phyloP scores from a whole-genome alignment of 2,329 filamentous ascomycete genomes.

The Aspergillus neotritici region DNA sequence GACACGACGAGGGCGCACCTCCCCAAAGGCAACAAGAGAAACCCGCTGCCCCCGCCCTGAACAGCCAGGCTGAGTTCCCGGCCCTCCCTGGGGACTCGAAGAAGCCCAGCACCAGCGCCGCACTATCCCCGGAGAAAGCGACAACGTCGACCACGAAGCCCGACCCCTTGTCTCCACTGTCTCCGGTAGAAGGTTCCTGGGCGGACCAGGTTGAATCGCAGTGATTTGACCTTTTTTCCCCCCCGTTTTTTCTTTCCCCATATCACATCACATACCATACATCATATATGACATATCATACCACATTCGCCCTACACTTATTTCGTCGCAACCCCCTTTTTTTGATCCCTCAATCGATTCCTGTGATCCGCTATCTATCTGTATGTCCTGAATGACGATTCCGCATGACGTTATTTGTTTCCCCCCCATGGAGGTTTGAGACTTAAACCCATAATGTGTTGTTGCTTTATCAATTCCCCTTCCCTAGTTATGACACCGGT shows the following conservation, averaged over 20 bases:
- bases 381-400: too few species aligned
- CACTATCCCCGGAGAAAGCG: conserved; percentile 3
- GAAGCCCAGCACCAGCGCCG: conserved; percentile 5
- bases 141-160: conserved; percentile 17
- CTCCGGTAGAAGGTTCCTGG: conserved; percentile 24
- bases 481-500: too few species aligned
- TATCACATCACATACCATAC: too few species aligned
- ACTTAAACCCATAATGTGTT: too few species aligned
- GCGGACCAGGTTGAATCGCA: conserved; percentile 30
- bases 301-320: too few species aligned
- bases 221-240: conserved; percentile 1
- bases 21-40: conserved; percentile 7
- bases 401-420: too few species aligned
- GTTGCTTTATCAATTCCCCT: too few species aligned
- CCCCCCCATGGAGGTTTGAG: too few species aligned
- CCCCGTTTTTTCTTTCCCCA: not conserved
- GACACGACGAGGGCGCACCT: conserved; percentile 18
- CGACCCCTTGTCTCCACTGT: conserved; percentile 23
- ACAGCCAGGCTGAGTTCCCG: conserved; percentile 33
- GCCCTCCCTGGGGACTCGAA: conserved; percentile 27
- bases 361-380: too few species aligned
- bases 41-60: conserved; percentile 18
- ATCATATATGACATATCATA: too few species aligned
- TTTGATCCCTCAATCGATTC: too few species aligned
- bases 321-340: too few species aligned